These are phyloP conservation scores for Talaromyces sp. DNA, from an alignment of 2,329 filamentous ascomycete genomes.

Conservation along the genomic window DNA sequence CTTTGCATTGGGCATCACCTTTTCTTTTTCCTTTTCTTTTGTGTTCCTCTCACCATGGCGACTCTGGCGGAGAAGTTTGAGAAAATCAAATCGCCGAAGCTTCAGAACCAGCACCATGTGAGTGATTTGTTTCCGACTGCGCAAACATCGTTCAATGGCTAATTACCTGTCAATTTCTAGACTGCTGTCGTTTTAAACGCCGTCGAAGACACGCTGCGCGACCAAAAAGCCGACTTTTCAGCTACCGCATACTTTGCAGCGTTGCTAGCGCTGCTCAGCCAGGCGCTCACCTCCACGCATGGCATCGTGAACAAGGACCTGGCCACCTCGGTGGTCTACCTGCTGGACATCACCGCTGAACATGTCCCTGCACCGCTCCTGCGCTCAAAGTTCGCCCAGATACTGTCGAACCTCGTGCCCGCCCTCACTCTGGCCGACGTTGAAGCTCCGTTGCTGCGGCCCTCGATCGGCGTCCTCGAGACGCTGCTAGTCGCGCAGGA, in stretches of 20 bases:
- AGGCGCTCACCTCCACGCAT: slow-evolving; percentile 59
- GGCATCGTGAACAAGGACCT: slow-evolving; percentile 74
- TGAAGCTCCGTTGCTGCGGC: slow-evolving; percentile 78
- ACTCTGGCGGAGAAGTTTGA: slow-evolving; percentile 86
- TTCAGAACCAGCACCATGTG: slow-evolving; percentile 93
- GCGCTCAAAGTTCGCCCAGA: slow-evolving; percentile 90
- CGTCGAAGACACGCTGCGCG: slow-evolving; percentile 85
- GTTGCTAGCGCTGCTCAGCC: slow-evolving; percentile 79
- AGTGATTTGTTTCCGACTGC: slow-evolving; percentile 17
- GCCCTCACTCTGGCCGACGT: slow-evolving; percentile 73
- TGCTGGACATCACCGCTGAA: slow-evolving; percentile 86
- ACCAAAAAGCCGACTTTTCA: slow-evolving; percentile 76
- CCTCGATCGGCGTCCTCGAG: slow-evolving; percentile 89
- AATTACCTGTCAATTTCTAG: slow-evolving; percentile 11
- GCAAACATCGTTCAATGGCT: neutral
- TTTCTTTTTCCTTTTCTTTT: neutral
- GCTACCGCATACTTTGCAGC: slow-evolving; percentile 93
- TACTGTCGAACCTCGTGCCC: slow-evolving; percentile 79
- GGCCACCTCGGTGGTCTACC: slow-evolving; percentile 82
- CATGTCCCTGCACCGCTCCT: slow-evolving; percentile 80
- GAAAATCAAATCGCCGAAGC: slow-evolving; percentile 94
- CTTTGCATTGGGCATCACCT: neutral
- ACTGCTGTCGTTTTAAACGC: slow-evolving; percentile 74
- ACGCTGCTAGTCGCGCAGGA: slow-evolving; percentile 89
- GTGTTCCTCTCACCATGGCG: slow-evolving; percentile 37